These are phyloP conservation scores for Pyrenophora tritici-repentis DNA, from an alignment of 2,329 filamentous ascomycete genomes.

Conservation along the genomic window DNA sequence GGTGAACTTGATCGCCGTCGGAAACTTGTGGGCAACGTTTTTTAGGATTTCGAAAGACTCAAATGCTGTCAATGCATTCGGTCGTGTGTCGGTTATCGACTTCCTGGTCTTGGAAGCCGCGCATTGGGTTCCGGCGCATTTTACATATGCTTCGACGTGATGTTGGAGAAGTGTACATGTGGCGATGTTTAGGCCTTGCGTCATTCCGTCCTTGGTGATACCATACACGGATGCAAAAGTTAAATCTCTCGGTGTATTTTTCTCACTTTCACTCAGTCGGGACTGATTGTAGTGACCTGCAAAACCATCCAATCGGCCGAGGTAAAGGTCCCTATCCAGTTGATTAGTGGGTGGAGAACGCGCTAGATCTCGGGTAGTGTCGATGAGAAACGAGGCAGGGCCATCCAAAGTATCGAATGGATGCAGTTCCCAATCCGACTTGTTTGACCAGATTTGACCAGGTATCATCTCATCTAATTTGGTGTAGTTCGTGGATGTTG, in stretches of 20 bases:
- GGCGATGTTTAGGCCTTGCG: slow-evolving; percentile 20
- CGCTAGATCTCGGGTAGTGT: slow-evolving; percentile 18
- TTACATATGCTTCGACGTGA: slow-evolving; percentile 30
- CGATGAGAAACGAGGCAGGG: slow-evolving; percentile 29
- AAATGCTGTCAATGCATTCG: slow-evolving; percentile 18
- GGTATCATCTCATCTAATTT: slow-evolving; percentile 23
- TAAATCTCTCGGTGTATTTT: slow-evolving; percentile 10
- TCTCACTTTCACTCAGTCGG: slow-evolving; percentile 4
- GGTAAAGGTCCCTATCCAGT: not conserved
- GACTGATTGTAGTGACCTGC: slow-evolving; percentile 23
- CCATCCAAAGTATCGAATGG: slow-evolving; percentile 17
- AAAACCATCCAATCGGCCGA: slow-evolving; percentile 27
- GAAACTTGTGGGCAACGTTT: slow-evolving; percentile 17
- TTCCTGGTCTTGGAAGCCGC: slow-evolving; percentile 16
- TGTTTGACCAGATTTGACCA: slow-evolving; percentile 28
- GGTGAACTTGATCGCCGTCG: slow-evolving; percentile 12
- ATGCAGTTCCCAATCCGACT: slow-evolving; percentile 6
- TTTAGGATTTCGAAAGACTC: slow-evolving; percentile 16
- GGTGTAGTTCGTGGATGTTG: slow-evolving; percentile 12
- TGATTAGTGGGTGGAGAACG: too few relatives aligned
- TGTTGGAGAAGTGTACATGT: slow-evolving; percentile 26
- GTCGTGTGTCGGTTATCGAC: slow-evolving; percentile 24
- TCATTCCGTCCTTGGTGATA: not conserved
- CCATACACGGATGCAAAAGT: slow-evolving; percentile 19
- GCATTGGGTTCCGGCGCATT: slow-evolving; percentile 22